These are phyloP conservation scores for Galium porrigens DNA, from an alignment of 305 asterid species.

Conservation along the genomic window DNA sequence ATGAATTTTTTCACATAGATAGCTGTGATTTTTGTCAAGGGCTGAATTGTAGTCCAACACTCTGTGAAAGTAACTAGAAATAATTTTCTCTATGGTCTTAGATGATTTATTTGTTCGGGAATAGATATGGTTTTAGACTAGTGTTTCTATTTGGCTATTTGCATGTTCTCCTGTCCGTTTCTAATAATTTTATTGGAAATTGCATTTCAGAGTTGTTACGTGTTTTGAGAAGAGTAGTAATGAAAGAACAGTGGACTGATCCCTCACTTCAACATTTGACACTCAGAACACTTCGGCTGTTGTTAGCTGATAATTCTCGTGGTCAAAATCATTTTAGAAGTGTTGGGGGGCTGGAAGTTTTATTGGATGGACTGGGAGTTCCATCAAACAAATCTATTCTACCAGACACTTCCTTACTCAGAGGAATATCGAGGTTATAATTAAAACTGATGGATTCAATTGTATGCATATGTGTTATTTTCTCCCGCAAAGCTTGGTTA, in stretches of 20 bases:
- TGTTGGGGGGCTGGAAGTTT: conserved; percentile 94
- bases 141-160: not conserved
- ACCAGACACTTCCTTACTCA: conserved; percentile 30
- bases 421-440: conserved; percentile 39
- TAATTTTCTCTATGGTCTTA: not conserved
- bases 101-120: not conserved
- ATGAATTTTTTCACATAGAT: not conserved
- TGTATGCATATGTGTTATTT: not conserved
- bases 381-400: conserved; percentile 47
- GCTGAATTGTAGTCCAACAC: not conserved
- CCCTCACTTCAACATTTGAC: conserved; percentile 61
- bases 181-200: conserved; percentile 15
- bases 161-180: conserved; percentile 6
- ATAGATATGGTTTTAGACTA: not conserved
- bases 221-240: conserved; percentile 72
- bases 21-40: not conserved
- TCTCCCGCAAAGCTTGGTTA: not conserved
- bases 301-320: conserved; percentile 76
- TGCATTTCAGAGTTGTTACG: conserved; percentile 63
- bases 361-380: conserved; percentile 87
- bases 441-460: not conserved
- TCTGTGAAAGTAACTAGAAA: not conserved
- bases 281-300: conserved; percentile 71
- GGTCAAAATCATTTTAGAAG: conserved; percentile 99
- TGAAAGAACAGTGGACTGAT: conserved; percentile 83